Evolutionary conservation across 1,284 basidiomycete genomes (phyloP), one percentile per base, ranked within the genome.

Genomic region (Malassezia restricta): DNA sequence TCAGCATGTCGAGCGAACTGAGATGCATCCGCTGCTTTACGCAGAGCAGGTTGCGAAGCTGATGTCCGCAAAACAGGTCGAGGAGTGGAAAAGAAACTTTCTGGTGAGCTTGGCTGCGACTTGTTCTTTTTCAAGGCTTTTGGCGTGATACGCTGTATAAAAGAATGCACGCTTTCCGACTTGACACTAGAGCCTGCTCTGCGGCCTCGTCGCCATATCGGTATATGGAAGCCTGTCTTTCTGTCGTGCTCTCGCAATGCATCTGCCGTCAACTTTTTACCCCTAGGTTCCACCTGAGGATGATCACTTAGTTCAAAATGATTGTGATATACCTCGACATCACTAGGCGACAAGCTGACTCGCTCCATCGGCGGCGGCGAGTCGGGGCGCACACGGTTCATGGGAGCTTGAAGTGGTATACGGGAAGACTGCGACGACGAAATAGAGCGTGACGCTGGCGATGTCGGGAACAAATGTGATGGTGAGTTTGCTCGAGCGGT

Each of bases 201-300:
- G 8, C 17, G 29, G 6, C 40, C 48, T 5, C 37, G 40, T 8
- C 40, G 40, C n/a, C 47, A 29, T 17, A 11, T 20, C 29, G 28
- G 6, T 24, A 12, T 35, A 9, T 20, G 11, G 11, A 12, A 30
- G 8, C 46, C 40, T 27, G 33, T 38, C n/a, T 31, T 37, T 2
- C 45, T 39, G 31, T 47, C n/a, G 29, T 48, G 51, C 29, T 53
- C 42, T 8, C 35, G 45, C 6, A 53, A 33, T 6, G 51, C 51
- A 32, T 42, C 41, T 6, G 28, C 24, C 3, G 51, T 53, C 6
- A 53, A 32, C 39, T n/a, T n/a, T n/a, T 40, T 40, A 15, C 33
- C 20, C 20, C 20, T 24, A 24, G 20, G 20, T 24, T 24, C 20
- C 20, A 24, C 20, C 20, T 24, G 20, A 24, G 20, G 20, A 24